Evolutionary conservation across 805 yeast genomes (phyloP), one percentile per base, ranked within the genome.

Genomic region (Starmerella khaoyaiensis): DNA sequence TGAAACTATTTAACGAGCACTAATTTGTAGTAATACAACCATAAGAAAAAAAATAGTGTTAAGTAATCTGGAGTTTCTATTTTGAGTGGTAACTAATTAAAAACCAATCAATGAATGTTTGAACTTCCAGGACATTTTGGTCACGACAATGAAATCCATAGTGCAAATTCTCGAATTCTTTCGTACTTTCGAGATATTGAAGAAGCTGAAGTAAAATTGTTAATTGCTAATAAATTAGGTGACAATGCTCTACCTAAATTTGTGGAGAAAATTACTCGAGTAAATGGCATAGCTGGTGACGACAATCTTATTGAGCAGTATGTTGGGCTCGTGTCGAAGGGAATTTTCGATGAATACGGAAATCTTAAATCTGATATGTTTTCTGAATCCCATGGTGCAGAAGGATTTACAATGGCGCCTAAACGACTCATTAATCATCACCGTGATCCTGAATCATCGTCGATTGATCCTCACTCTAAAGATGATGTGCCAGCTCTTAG

Each of bases 251-350:
- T 11, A 14, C 20, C 14, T 27, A 5, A 15, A 7, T 33, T 25
- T 16, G 35, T 38, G 21, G 41, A 33, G 38, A 15, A 15, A n/a
- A 16, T 33, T 18, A 6, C 4, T n/a, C 12, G 3, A 4, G 11
- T 14, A n/a, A 7, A 17, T 23, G 16, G 8, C 9, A 22, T 31
- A 6, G 16, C 16, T 10, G 33, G 36, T 10, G 23, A 4, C 21
- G 17, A n/a, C 21, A 22, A 14, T 26, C 20, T n/a, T 14, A 18
- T 14, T n/a, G 31, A 23, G 15, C 31, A 31, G 8, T 45, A 31
- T 22, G 21, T 42, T 10, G 48, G 48, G 6, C 34, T 45, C 12
- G 39, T 35, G 2, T 41, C 48, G 4, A 33, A 37, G 11, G 30
- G 39, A 14, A 33, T 45, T 10, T 45, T 15, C 26, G 22, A 34